A percentile compares a stretch with the other conserved stretches of the same genome.
Evolutionary conservation across 208 protist genomes (phyloP).

Genomic region (Naegleria lovaniensis): DNA sequence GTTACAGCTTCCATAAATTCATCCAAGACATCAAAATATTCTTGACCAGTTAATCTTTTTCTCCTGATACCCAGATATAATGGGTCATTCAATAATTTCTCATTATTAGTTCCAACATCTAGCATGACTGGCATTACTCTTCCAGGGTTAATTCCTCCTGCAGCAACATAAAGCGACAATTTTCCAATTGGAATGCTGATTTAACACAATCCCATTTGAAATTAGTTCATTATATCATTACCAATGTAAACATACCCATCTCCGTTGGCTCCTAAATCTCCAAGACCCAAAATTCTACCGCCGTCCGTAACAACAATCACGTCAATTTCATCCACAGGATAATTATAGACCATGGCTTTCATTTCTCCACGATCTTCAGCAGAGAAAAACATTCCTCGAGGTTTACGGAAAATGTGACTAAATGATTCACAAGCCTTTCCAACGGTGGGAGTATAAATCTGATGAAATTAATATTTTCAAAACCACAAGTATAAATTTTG

Average conservation of each 20-base stretch:
- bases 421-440: conserved; percentile 84
- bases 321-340: conserved; percentile 62
- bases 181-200: conserved; percentile 89
- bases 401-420: conserved; percentile 62
- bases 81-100: conserved; percentile 60
- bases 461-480: no score
- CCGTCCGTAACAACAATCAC: conserved; percentile 91
- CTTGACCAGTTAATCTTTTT: conserved; percentile 52
- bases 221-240: no score
- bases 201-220: conserved; percentile 68
- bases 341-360: conserved; percentile 65
- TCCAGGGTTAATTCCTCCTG: conserved; percentile 66
- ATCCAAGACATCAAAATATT: conserved; percentile 79
- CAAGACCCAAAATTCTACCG: conserved; percentile 87
- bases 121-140: conserved; percentile 75
- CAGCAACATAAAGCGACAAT: conserved; percentile 78
- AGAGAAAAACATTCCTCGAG: conserved; percentile 79
- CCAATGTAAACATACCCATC: no score
- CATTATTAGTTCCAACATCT: conserved; percentile 81
- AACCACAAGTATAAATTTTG: no score
- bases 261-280: conserved; percentile 51
- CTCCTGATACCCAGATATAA: conserved; percentile 73
- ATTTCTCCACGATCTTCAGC: conserved; percentile 67
- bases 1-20: conserved; percentile 76
- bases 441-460: conserved; percentile 42